phyloP scores from a whole-genome alignment of 1,284 basidiomycete genomes.

The Abortiporus biennis region DNA sequence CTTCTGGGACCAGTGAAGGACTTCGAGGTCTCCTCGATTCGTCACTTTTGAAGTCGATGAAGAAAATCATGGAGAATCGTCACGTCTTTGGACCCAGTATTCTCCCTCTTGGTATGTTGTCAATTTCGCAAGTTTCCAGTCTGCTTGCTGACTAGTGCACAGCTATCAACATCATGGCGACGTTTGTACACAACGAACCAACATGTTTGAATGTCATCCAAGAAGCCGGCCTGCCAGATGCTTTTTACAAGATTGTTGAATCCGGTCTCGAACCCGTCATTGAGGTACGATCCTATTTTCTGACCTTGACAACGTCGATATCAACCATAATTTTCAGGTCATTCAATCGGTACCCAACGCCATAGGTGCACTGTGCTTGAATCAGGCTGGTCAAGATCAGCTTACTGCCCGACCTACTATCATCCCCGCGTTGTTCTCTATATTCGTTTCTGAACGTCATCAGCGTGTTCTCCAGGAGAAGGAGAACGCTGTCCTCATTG shows the following conservation, averaged over 20 bases:
- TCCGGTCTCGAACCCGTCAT: constrained; percentile 81
- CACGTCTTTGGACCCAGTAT: constrained; percentile 84
- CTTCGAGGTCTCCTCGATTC: constrained; percentile 94
- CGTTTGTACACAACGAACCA: constrained; percentile 98
- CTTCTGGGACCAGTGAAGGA: constrained; percentile 90
- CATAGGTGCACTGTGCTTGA: constrained; percentile 95
- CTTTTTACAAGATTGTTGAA: constrained; percentile 85
- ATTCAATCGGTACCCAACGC: constrained; percentile 92
- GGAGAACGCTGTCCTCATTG: constrained; percentile 87
- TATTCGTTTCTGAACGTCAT: constrained; percentile 84
- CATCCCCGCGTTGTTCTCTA: constrained; percentile 79
- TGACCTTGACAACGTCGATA: constrained; percentile 2
- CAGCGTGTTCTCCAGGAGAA: constrained; percentile 88
- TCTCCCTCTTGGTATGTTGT: constrained; percentile 65
- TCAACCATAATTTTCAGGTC: no score
- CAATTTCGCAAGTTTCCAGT: constrained; percentile 3
- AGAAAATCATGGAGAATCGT: constrained; percentile 83
- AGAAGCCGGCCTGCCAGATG: constrained; percentile 86
- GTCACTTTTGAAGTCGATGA: constrained; percentile 80
- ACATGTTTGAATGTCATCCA: constrained; percentile 92
- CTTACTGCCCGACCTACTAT: constrained; percentile 73
- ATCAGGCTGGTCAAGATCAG: constrained; percentile 83
- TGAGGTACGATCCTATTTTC: constrained; percentile 48
- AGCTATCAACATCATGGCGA: constrained; percentile 97
- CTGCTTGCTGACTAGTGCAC: not conserved